Evolutionary conservation across 2,329 filamentous ascomycete species (phyloP).

Genomic region (Fusarium subglutinans): DNA sequence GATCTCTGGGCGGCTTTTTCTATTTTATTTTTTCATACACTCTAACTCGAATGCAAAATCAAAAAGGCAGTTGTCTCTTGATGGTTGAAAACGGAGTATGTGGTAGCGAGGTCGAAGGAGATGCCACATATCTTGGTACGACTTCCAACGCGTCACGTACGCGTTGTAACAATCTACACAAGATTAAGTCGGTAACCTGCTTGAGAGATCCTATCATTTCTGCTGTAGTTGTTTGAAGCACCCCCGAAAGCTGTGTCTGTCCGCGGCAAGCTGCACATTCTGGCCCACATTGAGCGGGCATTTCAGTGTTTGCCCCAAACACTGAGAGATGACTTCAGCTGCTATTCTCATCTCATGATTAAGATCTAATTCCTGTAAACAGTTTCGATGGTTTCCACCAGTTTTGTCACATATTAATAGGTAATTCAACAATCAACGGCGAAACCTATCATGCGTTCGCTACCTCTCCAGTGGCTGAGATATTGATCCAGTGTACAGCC

Average conservation of each 20-base stretch:
- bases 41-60: background rate
- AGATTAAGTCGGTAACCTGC: background rate
- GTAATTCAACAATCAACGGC: background rate
- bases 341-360: background rate
- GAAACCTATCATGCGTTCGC: too few species aligned
- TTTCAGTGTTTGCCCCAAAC: too few species aligned
- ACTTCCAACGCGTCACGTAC: background rate
- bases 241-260: background rate
- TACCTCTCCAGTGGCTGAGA: background rate
- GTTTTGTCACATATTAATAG: background rate
- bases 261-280: background rate
- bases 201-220: background rate
- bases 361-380: too few species aligned
- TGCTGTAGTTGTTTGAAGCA: background rate
- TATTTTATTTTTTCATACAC: rapidly evolving
- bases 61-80: background rate
- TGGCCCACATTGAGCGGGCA: background rate
- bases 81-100: background rate
- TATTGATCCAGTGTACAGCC: background rate
- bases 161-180: too few species aligned
- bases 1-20: too few species aligned
- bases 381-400: too few species aligned
- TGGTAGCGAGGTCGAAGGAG: background rate
- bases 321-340: background rate
- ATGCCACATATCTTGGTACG: background rate